These are phyloP conservation scores for Wickerhamomyces hampshirensis DNA, from an alignment of 805 yeast species.

Conservation along the genomic window DNA sequence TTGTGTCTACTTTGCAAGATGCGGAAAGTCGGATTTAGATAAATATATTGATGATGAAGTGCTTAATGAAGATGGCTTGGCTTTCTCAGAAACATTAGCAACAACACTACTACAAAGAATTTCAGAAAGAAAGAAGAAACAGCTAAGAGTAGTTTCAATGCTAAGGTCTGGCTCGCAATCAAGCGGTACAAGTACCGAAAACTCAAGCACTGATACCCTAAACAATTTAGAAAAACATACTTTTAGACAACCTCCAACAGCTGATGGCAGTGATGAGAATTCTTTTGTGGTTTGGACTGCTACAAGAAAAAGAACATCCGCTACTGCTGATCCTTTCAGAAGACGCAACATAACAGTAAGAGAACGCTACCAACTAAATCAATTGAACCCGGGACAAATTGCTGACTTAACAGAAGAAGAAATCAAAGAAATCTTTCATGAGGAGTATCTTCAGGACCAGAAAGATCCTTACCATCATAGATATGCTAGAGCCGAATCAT, in stretches of 20 bases:
- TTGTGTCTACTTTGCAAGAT: constrained; percentile 87
- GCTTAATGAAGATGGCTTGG: constrained; percentile 66
- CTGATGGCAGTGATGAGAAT: constrained; percentile 55
- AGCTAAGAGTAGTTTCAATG: background rate
- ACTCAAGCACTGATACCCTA: constrained; percentile 15
- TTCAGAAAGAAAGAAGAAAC: constrained; percentile 26
- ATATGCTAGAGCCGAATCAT: constrained; percentile 88
- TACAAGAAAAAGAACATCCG: constrained; percentile 75
- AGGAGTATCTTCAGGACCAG: constrained; percentile 59
- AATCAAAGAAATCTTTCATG: constrained; percentile 55
- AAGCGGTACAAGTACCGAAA: constrained; percentile 6
- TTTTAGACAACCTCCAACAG: constrained; percentile 34
- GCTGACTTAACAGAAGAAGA: constrained; percentile 64
- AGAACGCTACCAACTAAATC: constrained; percentile 80
- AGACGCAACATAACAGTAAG: constrained; percentile 58
- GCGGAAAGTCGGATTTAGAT: constrained; percentile 45
- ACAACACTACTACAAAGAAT: constrained; percentile 41
- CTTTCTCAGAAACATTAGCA: constrained; percentile 62
- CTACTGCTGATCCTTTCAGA: constrained; percentile 68
- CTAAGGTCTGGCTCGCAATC: constrained; percentile 3
- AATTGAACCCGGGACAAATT: constrained; percentile 83
- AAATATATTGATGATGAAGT: constrained; percentile 77
- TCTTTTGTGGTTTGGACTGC: constrained; percentile 93
- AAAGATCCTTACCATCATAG: constrained; percentile 91
- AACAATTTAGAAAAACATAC: constrained; percentile 17